Conservation (phyloP, 768 basidiomycete genomes). For the Cystofilobasidium macerans region DNA sequence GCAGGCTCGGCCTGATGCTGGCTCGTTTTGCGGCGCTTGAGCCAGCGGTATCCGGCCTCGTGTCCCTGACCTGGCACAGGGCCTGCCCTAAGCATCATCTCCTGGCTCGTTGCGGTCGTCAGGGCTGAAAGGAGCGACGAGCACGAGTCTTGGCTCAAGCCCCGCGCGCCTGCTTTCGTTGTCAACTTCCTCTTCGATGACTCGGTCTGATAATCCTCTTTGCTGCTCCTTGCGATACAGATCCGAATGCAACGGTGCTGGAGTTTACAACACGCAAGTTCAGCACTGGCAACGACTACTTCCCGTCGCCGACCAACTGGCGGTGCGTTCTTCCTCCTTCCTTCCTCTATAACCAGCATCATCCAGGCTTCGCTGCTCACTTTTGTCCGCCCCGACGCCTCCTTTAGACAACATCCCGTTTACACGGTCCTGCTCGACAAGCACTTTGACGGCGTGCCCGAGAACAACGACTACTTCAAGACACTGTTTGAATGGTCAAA, state of each 20-base stretch:
- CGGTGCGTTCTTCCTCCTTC: constrained; percentile 6
- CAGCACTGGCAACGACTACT: constrained; percentile 2
- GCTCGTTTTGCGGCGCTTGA: too few relatives aligned
- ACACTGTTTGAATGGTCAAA: constrained; percentile 55
- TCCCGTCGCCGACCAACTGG: constrained; percentile 19
- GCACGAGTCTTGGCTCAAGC: too few relatives aligned
- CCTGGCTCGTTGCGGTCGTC: too few relatives aligned
- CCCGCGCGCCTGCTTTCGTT: background rate
- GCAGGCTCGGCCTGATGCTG: too few relatives aligned
- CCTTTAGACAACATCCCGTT: constrained; percentile 29
- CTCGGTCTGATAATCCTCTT: too few relatives aligned
- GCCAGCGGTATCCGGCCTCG: too few relatives aligned
- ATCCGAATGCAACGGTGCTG: constrained; percentile 12
- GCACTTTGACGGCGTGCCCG: constrained; percentile 82
- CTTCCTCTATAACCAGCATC: background rate
- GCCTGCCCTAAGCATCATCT: too few relatives aligned
- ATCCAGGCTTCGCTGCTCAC: background rate
- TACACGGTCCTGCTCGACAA: constrained; percentile 61
- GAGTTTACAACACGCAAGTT: constrained; percentile 25
- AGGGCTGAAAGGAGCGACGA: too few relatives aligned
- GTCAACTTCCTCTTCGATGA: background rate
- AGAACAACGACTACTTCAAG: constrained; percentile 67
- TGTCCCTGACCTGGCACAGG: too few relatives aligned
- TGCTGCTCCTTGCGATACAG: background rate
- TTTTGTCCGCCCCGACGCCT: too few relatives aligned